Base-by-base conservation (phyloP, 805 yeast species). In the Citeromyces matritensis region DNA sequence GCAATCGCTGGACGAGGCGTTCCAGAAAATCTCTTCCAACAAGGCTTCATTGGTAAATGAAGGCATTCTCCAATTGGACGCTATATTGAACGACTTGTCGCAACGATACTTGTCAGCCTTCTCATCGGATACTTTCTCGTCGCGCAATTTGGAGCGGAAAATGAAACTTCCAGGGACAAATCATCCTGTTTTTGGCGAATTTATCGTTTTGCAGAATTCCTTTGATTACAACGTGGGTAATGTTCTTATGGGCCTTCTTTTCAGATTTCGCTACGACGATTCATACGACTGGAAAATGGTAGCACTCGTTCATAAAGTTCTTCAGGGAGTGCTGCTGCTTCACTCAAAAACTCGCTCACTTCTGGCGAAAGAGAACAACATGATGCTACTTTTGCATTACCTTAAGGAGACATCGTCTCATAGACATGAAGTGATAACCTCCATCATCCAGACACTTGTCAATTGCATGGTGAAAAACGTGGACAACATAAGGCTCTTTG, bases 271-370 rank as follows among this genome's bases (percentile, higher is more conserved):
- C 7, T 7, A 17, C 21, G 21, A 17, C 21, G 21, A 17, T 7
- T 17, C 21, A 7, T 17, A 17, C 21, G 21, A 17, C 21, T 36
- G 37, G 6, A 44, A 41, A 31, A 15, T 41, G 17, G 35, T 48
- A 1, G 33, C 42, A 6, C 34, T 52, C 12, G 32, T 43, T 1
- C 47, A 58, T 9, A 58, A 61, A 26, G 51, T 67, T 2, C 46
- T 75, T 4, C 79, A 73, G 41, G 86, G 85, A 0, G 50, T 71
- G 8, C 54, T 78, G 13, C 51, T 78, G 27, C 31, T 77, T 6
- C 86, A 78, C 43, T 65, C 74, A 3, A 51, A 51, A 3, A 67
- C 78, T 12, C 51, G 84, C 33, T 42, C 49, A 9, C 37, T 71
- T 2, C 73, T 78, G 42, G 46, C 55, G 15, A 45, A 64, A 29